Evolutionary conservation across 768 basidiomycete genomes (phyloP).

Genomic region (Phylloporus arenicola): DNA sequence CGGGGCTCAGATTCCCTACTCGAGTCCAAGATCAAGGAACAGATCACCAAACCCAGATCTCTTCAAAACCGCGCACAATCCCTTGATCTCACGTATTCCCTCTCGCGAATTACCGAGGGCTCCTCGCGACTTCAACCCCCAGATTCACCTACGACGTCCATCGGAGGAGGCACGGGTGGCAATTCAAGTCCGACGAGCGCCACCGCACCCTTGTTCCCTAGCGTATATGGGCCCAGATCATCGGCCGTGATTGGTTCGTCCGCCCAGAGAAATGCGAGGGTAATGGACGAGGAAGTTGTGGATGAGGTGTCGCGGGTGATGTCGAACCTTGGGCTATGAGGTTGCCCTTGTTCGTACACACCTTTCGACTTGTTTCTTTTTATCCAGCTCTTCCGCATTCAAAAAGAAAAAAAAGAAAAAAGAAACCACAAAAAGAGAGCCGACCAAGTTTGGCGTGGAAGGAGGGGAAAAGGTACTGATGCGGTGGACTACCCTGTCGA

Average conservation of each 20-base stretch:
- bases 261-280: slow-evolving; percentile 36
- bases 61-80: slow-evolving; percentile 85
- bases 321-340: slow-evolving; percentile 63
- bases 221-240: slow-evolving; percentile 69
- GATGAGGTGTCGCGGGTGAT: slow-evolving; percentile 76
- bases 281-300: slow-evolving; percentile 50
- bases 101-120: slow-evolving; percentile 75
- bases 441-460: slow-evolving; percentile 6
- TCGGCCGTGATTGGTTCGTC: slow-evolving; percentile 42
- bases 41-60: slow-evolving; percentile 68
- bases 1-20: slow-evolving; percentile 80
- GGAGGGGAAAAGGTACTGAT: slow-evolving; percentile 3
- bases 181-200: slow-evolving; percentile 76
- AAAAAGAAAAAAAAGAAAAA: slow-evolving; percentile 3
- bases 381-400: slow-evolving; percentile 5
- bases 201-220: slow-evolving; percentile 78
- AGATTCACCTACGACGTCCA: slow-evolving; percentile 77
- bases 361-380: slow-evolving; percentile 5
- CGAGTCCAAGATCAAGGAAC: slow-evolving; percentile 80
- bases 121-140: slow-evolving; percentile 57
- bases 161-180: slow-evolving; percentile 62
- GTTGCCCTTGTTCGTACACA: slow-evolving; percentile 11
- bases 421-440: slow-evolving; percentile 2
- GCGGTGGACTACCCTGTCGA: slow-evolving; percentile 18
- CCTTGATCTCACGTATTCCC: slow-evolving; percentile 79